Conservation (phyloP, 2,329 filamentous ascomycete species). For the Cordyceps fumosorosea region DNA sequence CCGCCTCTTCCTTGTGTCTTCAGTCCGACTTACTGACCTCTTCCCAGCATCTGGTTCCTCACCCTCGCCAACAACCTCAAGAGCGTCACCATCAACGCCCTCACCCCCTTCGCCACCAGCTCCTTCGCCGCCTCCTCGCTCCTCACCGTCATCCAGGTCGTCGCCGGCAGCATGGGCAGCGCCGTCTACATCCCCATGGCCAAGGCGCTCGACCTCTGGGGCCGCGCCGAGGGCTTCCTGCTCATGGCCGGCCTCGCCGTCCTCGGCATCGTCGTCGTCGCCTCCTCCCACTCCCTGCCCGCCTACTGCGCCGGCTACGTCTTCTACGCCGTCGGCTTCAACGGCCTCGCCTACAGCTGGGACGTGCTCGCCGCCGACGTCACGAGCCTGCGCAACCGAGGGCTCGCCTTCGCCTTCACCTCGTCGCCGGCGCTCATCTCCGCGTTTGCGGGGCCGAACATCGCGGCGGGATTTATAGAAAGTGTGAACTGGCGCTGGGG, state of each 20-base stretch:
- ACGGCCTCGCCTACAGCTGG: slow-evolving; percentile 55
- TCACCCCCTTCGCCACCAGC: slow-evolving; percentile 1
- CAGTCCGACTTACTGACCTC: not conserved
- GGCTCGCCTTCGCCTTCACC: slow-evolving; percentile 32
- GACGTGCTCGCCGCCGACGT: slow-evolving; percentile 62
- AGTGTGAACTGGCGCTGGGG: slow-evolving; percentile 30
- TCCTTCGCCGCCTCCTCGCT: not conserved
- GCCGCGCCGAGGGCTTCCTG: slow-evolving; percentile 53
- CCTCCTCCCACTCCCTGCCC: slow-evolving; percentile 39
- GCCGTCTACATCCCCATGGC: slow-evolving; percentile 41
- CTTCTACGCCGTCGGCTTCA: slow-evolving; percentile 39
- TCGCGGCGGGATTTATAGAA: slow-evolving; percentile 15
- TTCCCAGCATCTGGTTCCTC: not conserved
- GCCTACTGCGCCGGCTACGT: slow-evolving; percentile 27
- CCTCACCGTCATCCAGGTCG: not conserved
- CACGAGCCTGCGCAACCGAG: slow-evolving; percentile 33
- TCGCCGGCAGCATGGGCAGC: not conserved
- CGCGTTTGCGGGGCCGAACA: slow-evolving; percentile 32
- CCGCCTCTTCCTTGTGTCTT: not conserved
- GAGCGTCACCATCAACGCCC: not conserved
- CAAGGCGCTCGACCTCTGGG: slow-evolving; percentile 58
- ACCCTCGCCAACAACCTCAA: slow-evolving; percentile 5
- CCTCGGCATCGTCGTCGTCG: slow-evolving; percentile 52
- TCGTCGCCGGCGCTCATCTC: slow-evolving; percentile 41
- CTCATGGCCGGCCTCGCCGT: slow-evolving; percentile 44